Evolutionary conservation across 305 asterid genomes (phyloP), one percentile per base, ranked within the genome.

Genomic region (Ajuga reptans): DNA sequence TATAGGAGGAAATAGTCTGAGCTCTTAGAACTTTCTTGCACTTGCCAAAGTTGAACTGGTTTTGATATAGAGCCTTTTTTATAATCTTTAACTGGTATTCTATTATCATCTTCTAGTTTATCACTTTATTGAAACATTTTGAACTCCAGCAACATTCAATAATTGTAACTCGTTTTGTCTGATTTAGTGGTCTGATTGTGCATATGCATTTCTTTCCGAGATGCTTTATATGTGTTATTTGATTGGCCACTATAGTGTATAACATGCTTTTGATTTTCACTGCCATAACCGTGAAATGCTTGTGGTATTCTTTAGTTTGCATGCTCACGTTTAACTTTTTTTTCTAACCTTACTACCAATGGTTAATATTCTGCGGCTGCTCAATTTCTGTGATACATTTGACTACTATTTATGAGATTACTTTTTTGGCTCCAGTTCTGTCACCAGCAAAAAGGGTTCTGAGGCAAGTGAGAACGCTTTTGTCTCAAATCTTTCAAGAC

Each of bases 381-480:
- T 58, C 60, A 65, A 52, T 54, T 9, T 68, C 27, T 27, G 31
- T 24, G 34, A 57, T 62, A 9, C 12, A 58, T 66, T 43, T 54
- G 29, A 34, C n/a, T 43, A 29, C 12, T 52, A 27, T 15, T 57
- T 49, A 51, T 65, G 45, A 72, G 31, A 6, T 73, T 77, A 15
- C 57, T 7, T 39, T 78, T 17, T 73, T 73, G 70, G 60, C 74
- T 84, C 71, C 83, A 84, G 94, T 61, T 66, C 80, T 36, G 82
- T 78, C 55, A 61, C 72, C 76, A 73, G 78, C 81, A 81, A 80
- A 75, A 81, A 66, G 79, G 84, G 85, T 69, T 61, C 81, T 4
- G 92, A 81, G 63, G 64, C 85, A 57, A 77, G 37, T 85, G 96
- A 86, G 75, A 85, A 77, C 77, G 91, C 92, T 66, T 81, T 91